phyloP scores from a whole-genome alignment of 257 asterid genomes.

The Primulina huaijiensis region DNA sequence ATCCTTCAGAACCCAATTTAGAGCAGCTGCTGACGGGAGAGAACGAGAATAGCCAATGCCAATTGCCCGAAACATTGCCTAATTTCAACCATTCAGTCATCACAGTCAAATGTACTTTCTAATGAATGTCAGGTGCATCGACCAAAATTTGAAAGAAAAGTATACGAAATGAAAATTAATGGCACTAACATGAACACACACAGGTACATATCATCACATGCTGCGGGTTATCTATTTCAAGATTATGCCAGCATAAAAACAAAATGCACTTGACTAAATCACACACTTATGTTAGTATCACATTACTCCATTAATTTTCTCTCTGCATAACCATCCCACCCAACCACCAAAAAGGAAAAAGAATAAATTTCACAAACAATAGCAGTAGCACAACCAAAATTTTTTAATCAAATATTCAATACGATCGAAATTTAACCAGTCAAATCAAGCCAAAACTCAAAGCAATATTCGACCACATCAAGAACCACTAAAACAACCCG shows the following conservation, averaged over 20 bases:
- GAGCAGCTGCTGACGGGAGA: constrained; percentile 93
- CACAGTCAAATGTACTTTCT: constrained; percentile 17
- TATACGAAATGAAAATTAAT: background rate
- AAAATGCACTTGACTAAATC: background rate
- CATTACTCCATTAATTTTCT: background rate
- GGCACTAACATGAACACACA: background rate
- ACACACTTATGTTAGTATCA: background rate
- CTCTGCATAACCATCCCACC: background rate
- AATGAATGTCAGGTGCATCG: constrained; percentile 4
- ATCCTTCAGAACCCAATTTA: constrained; percentile 96
- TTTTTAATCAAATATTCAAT: constrained; percentile 6
- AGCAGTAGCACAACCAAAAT: background rate
- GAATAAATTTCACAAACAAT: background rate
- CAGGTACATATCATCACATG: background rate
- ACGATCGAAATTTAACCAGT: background rate
- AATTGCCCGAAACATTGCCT: constrained; percentile 99
- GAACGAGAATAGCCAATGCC: constrained; percentile 89
- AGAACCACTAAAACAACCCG: background rate
- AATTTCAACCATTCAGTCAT: constrained; percentile 24
- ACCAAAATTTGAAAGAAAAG: constrained; percentile 1
- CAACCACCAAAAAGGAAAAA: background rate
- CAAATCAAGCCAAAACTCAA: constrained; percentile 4
- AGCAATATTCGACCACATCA: constrained; percentile 10
- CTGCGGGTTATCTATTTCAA: background rate
- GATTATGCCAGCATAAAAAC: constrained; percentile 15